These are phyloP conservation scores for Galium porrigens DNA, from an alignment of 305 asterid species.

Conservation along the genomic window DNA sequence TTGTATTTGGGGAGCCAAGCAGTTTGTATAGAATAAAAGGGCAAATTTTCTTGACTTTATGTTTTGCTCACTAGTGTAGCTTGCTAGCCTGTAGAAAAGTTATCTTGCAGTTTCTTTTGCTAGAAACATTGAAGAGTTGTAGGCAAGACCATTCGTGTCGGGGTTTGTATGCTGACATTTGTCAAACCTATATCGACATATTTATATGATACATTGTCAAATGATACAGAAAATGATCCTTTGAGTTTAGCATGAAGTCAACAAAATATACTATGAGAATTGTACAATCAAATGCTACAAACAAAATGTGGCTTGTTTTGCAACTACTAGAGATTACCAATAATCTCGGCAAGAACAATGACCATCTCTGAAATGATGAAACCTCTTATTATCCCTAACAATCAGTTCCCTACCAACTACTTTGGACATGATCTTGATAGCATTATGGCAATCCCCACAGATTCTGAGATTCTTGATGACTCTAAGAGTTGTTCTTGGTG, in stretches of 20 bases:
- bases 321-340: constrained; percentile 18
- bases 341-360: constrained; percentile 32
- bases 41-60: background rate
- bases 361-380: constrained; percentile 37
- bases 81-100: background rate
- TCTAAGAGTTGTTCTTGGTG: constrained; percentile 30
- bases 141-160: background rate
- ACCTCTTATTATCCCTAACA: constrained; percentile 34
- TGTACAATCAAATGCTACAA: background rate
- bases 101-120: background rate
- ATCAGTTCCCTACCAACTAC: constrained; percentile 35
- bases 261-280: background rate
- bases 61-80: background rate
- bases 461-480: constrained; percentile 34
- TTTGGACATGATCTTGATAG: constrained; percentile 32
- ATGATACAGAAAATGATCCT: background rate
- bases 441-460: constrained; percentile 35
- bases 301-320: constrained; percentile 4
- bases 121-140: background rate
- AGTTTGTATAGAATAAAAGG: constrained; percentile 7
- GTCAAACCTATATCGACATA: background rate
- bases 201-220: background rate
- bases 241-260: background rate
- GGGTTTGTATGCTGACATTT: background rate
- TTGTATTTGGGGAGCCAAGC: constrained; percentile 4